Evolutionary conservation across 2,329 filamentous ascomycete genomes (phyloP).

Genomic region (Ascochyta lentis): DNA sequence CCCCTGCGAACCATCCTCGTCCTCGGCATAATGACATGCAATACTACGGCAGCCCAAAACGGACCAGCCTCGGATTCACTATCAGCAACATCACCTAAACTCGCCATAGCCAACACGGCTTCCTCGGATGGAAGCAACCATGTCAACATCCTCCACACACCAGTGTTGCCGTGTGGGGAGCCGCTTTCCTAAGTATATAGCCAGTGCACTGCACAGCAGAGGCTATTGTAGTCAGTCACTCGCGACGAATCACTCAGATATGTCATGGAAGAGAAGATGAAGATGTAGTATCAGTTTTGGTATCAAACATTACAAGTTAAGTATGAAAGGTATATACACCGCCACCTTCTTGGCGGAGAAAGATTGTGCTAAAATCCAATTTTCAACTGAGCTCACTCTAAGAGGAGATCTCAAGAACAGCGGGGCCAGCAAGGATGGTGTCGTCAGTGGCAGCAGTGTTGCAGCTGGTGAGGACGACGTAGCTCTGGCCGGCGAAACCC

Average conservation of each 20-base stretch:
- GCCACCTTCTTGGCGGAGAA: not conserved
- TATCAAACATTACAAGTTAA: slow-evolving; percentile 15
- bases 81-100: too few relatives aligned
- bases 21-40: too few relatives aligned
- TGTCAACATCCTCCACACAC: too few relatives aligned
- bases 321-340: slow-evolving; percentile 10
- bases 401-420: slow-evolving; percentile 29
- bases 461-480: slow-evolving; percentile 33
- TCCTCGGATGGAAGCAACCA: too few relatives aligned
- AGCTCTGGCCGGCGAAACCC: slow-evolving; percentile 34
- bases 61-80: too few relatives aligned
- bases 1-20: too few relatives aligned
- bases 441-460: slow-evolving; percentile 35
- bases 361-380: not conserved
- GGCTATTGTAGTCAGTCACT: not conserved
- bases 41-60: too few relatives aligned
- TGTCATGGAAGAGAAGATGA: not conserved
- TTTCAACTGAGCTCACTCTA: not conserved
- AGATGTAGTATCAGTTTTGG: not conserved
- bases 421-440: slow-evolving; percentile 33
- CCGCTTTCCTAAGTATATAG: too few relatives aligned
- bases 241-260: not conserved
- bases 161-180: too few relatives aligned
- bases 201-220: not conserved
- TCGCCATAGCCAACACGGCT: too few relatives aligned